Percentiles rank a stretch among this genome's conserved stretches.
Conservation (phyloP, 2,329 filamentous ascomycete species). For the Alternaria triticina region DNA sequence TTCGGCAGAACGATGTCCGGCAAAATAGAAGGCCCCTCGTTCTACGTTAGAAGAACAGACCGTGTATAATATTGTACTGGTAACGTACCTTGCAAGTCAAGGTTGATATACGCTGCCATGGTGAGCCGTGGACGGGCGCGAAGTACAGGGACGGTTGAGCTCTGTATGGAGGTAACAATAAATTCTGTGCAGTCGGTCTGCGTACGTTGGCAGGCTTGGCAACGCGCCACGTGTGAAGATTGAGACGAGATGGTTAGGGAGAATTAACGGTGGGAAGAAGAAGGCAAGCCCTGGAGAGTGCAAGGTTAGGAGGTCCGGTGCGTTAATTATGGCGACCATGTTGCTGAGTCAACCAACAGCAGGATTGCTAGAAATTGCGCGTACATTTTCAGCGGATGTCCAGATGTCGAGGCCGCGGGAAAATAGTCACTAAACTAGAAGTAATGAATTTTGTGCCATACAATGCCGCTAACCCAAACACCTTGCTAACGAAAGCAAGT, state of each 20-base stretch:
- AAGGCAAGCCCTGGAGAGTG: neutral
- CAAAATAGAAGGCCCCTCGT: constrained; percentile 19
- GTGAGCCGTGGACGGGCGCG: neutral
- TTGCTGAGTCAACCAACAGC: neutral
- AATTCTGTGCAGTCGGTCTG: neutral
- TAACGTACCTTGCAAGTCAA: constrained; percentile 11
- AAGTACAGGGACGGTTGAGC: neutral
- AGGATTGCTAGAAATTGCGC: neutral
- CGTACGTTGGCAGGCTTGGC: neutral
- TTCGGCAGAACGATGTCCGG: constrained; percentile 14
- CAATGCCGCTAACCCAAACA: constrained; percentile 22
- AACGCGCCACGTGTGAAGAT: neutral
- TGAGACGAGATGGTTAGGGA: neutral
- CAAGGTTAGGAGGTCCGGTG: neutral
- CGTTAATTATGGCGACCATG: neutral
- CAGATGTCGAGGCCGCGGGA: neutral
- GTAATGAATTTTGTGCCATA: constrained; percentile 6
- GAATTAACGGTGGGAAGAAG: neutral
- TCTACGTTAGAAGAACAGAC: constrained; percentile 6
- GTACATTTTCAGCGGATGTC: neutral
- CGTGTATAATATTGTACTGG: neutral
- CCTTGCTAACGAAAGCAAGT: constrained; percentile 15
- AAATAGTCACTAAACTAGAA: neutral
- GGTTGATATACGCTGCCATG: constrained; percentile 17
- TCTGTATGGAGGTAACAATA: neutral